phyloP scores from a whole-genome alignment of 2,329 filamentous ascomycete species.

The Clarireedia hainanense region DNA sequence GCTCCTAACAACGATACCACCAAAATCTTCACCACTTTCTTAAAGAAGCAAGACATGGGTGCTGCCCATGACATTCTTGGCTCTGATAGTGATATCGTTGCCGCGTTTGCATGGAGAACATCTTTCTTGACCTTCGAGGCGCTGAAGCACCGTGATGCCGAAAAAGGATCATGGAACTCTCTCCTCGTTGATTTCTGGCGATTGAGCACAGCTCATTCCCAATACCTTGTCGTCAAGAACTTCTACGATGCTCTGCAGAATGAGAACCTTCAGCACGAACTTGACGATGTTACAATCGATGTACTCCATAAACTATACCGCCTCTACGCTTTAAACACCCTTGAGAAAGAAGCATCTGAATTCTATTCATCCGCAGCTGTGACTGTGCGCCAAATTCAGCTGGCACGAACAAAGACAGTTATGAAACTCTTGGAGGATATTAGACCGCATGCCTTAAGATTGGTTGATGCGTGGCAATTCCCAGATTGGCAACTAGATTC shows the following conservation, averaged over 20 bases:
- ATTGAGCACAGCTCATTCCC: constrained; percentile 64
- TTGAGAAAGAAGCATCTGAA: constrained; percentile 62
- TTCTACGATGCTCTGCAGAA: constrained; percentile 64
- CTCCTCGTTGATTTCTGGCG: constrained; percentile 73
- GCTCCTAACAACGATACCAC: constrained; percentile 61
- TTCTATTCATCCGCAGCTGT: constrained; percentile 65
- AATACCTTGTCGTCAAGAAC: constrained; percentile 73
- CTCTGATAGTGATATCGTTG: constrained; percentile 61
- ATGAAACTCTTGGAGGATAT: constrained; percentile 65
- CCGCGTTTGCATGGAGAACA: constrained; percentile 68
- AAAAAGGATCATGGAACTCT: constrained; percentile 72
- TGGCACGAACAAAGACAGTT: constrained; percentile 58
- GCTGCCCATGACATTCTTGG: constrained; percentile 69
- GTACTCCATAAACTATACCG: constrained; percentile 61
- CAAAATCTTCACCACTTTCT: constrained; percentile 56
- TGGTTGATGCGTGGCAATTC: constrained; percentile 71
- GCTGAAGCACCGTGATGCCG: constrained; percentile 63
- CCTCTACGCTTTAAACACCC: constrained; percentile 55
- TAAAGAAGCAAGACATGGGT: constrained; percentile 58
- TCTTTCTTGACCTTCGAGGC: constrained; percentile 70
- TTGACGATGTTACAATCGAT: constrained; percentile 49
- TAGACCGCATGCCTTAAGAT: constrained; percentile 61
- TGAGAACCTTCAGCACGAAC: constrained; percentile 40
- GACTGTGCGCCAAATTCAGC: constrained; percentile 63
- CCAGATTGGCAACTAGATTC: constrained; percentile 72